These are phyloP conservation scores for Diaporthe amygdali DNA, from an alignment of 2,329 filamentous ascomycete species.

Conservation along the genomic window DNA sequence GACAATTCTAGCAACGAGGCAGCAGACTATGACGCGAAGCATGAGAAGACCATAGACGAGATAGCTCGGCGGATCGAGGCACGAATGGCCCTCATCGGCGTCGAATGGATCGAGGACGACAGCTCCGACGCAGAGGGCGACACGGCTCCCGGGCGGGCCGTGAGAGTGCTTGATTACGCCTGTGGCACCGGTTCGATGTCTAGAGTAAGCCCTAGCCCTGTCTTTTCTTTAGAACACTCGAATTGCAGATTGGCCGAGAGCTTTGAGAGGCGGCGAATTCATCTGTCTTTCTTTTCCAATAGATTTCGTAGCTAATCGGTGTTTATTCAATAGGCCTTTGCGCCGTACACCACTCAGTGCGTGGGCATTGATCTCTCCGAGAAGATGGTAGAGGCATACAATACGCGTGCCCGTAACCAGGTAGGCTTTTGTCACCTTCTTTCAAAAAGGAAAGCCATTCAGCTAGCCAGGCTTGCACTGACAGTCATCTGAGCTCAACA, in stretches of 20 bases:
- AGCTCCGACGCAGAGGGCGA: slow-evolving; percentile 37
- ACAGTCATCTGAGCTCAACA: slow-evolving; percentile 28
- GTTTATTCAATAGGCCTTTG: slow-evolving; percentile 53
- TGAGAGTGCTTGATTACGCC: slow-evolving; percentile 75
- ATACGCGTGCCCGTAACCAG: slow-evolving; percentile 61
- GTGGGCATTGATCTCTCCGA: slow-evolving; percentile 74
- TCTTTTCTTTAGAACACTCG: not conserved
- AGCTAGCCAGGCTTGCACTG: not conserved
- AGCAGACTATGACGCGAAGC: slow-evolving; percentile 61
- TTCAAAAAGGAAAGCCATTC: not conserved
- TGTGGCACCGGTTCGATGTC: slow-evolving; percentile 75
- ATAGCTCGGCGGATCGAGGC: slow-evolving; percentile 60
- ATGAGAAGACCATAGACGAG: slow-evolving; percentile 56
- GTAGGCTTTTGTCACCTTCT: slow-evolving; percentile 36
- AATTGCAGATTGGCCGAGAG: not conserved
- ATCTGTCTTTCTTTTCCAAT: not conserved
- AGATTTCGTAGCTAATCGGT: not conserved
- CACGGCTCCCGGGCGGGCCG: slow-evolving; percentile 35
- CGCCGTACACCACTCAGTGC: slow-evolving; percentile 65
- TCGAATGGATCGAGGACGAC: slow-evolving; percentile 54
- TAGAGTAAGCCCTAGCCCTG: slow-evolving; percentile 49
- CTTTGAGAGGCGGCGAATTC: not conserved
- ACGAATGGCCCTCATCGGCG: slow-evolving; percentile 65
- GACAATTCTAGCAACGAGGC: slow-evolving; percentile 51
- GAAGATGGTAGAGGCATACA: slow-evolving; percentile 74